Evolutionary conservation across 2,329 filamentous ascomycete genomes (phyloP).

Genomic region (Pleomassaria siparia): DNA sequence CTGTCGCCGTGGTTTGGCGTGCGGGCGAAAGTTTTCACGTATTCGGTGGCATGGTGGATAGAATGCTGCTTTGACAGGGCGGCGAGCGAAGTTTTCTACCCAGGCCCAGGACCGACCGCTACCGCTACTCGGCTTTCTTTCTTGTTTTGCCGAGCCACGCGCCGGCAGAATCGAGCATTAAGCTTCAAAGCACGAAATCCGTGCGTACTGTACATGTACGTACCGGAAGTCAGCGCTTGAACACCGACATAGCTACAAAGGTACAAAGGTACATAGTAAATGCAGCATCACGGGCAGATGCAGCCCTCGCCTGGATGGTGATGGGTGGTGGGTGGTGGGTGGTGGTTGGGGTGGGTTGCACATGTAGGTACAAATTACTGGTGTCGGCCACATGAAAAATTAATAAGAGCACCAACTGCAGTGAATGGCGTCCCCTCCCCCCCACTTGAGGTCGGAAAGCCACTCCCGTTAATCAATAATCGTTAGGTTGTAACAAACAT

Average conservation of each 20-base stretch:
- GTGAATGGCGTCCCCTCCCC: no score
- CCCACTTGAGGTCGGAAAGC: no score
- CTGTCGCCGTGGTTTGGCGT: conserved; percentile 7
- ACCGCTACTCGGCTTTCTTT: conserved; percentile 16
- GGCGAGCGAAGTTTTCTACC: conserved; percentile 29
- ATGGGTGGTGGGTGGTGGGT: no score
- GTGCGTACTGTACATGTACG: conserved; percentile 12
- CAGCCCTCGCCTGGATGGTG: no score
- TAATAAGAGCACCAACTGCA: no score
- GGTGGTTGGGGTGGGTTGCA: no score
- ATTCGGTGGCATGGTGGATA: conserved; percentile 39
- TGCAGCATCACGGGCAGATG: no score
- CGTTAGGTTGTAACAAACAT: no score
- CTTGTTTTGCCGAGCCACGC: conserved; percentile 23
- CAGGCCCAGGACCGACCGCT: conserved; percentile 1
- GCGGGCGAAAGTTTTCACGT: conserved; percentile 24
- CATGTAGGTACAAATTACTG: no score
- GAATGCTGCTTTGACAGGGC: conserved; percentile 13
- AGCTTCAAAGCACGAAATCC: conserved; percentile 27
- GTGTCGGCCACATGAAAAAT: no score
- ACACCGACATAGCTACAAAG: not conserved
- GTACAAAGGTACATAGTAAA: no score
- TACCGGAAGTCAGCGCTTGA: not conserved
- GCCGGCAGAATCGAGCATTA: conserved; percentile 20
- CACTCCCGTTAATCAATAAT: no score